Conservation (phyloP, 1,284 basidiomycete genomes). For the Fomitopsis palustris region DNA sequence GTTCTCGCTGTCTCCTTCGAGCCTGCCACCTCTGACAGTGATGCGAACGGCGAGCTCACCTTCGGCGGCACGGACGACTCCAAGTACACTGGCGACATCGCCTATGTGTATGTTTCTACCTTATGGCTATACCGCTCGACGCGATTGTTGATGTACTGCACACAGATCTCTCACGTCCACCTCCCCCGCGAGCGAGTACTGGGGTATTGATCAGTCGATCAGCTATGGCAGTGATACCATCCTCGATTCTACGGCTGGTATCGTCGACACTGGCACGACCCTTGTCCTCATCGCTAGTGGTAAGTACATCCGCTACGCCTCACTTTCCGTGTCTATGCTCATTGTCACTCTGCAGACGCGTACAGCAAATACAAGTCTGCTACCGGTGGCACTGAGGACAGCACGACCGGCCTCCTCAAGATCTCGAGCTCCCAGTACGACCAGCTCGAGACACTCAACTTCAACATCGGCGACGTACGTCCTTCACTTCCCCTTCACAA, state of each 20-base stretch:
- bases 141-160: neutral
- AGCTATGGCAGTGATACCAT: constrained; percentile 46
- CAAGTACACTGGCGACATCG: constrained; percentile 42
- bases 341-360: constrained; percentile 25
- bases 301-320: constrained; percentile 7
- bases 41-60: constrained; percentile 42
- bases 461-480: constrained; percentile 37
- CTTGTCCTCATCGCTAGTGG: constrained; percentile 35
- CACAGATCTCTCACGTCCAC: constrained; percentile 44
- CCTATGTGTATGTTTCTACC: constrained; percentile 29
- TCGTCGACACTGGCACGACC: constrained; percentile 58
- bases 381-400: constrained; percentile 36
- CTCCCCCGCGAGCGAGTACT: constrained; percentile 47
- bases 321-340: neutral
- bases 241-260: constrained; percentile 47
- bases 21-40: constrained; percentile 33
- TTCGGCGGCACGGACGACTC: constrained; percentile 46
- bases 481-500: constrained; percentile 4
- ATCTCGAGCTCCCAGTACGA: constrained; percentile 35
- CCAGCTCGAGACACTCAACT: constrained; percentile 38
- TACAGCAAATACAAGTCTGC: constrained; percentile 30
- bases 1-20: constrained; percentile 48
- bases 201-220: constrained; percentile 62
- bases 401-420: constrained; percentile 36
- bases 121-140: neutral